Evolutionary conservation across 31 red algal genomes (phyloP).

Genomic region (Odonthalia washingtoniensis): DNA sequence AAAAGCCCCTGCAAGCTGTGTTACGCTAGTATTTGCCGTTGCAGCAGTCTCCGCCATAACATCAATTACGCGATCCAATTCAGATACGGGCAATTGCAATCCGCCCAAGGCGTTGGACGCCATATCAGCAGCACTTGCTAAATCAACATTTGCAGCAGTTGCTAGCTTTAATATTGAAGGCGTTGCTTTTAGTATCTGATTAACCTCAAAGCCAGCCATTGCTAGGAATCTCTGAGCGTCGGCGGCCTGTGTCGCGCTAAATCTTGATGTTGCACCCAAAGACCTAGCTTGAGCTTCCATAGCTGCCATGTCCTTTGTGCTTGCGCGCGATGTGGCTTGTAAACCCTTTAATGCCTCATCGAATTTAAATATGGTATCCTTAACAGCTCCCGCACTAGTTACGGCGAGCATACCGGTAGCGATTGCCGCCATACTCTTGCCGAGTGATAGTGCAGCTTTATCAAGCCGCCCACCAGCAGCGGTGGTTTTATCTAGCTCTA

Average conservation of each 20-base stretch:
- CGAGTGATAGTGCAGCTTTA: no score
- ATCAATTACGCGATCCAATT: not conserved
- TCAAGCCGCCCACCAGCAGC: no score
- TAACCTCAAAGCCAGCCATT: not conserved
- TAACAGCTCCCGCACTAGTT: no score
- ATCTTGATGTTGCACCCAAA: conserved; percentile 3
- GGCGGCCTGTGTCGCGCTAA: not conserved
- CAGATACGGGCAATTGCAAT: not conserved
- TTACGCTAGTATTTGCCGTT: not conserved
- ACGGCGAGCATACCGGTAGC: no score
- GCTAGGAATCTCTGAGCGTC: not conserved
- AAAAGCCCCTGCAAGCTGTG: not conserved
- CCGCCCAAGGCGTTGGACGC: not conserved
- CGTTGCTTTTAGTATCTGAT: not conserved
- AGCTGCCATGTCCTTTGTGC: no score
- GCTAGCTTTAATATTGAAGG: not conserved
- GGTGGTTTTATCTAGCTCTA: no score
- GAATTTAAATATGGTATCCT: no score
- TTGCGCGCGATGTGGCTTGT: no score
- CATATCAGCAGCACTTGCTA: not conserved
- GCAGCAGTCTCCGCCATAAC: not conserved
- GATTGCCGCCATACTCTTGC: no score
- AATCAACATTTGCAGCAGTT: not conserved
- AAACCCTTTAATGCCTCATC: no score
- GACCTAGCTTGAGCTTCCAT: no score